Base-by-base conservation (phyloP, 345 rosid genomes). In the Garcia nutans region DNA sequence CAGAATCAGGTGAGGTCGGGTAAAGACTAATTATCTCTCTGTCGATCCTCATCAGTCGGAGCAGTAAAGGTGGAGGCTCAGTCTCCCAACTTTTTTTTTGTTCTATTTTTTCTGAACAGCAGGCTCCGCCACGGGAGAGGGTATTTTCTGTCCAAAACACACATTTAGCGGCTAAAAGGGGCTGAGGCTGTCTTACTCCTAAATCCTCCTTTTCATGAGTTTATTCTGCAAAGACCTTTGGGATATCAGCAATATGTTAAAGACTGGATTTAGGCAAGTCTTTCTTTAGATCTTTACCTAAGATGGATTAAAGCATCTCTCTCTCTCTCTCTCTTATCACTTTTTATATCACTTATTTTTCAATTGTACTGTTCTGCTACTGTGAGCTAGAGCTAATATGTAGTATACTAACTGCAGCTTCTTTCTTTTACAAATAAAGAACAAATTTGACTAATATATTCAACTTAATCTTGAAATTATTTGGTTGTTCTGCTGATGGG, bases 261-360 rank as follows among this genome's bases (percentile, higher is more conserved):
- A 64, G 20, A 60, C 3, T 56, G 77, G 58, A 61, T 68, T 63
- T 28, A 64, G 83, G 81, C 77, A 37, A 9, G 59, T 62, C 20
- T 37, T 3, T 10, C 31, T 68, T 22, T 19, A 15, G 13, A 44
- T 66, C 52, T 45, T 62, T 55, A 44, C 6, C n/a, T 10, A 42
- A 28, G 6, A 22, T 68, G 68, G 9, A 8, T 45, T 49, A 11
- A 23, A 24, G 54, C 41, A n/a, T n/a, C 60, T 41, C 50, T 22
- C 13, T 49, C 75, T 47, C 49, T 69, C 31, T 28, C 31, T 28
- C 31, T 28, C 31, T 28, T 28, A 28, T 28, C 31, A 1, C 10
- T 1, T 19, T 23, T 12, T 66, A 15, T 52, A 24, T 49, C 17
- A 26, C 0, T 2, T 33, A 33, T 33, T 37, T 33, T 37, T 5